Base-by-base conservation (phyloP, 2,329 filamentous ascomycete genomes). In the Microdochium paspali region DNA sequence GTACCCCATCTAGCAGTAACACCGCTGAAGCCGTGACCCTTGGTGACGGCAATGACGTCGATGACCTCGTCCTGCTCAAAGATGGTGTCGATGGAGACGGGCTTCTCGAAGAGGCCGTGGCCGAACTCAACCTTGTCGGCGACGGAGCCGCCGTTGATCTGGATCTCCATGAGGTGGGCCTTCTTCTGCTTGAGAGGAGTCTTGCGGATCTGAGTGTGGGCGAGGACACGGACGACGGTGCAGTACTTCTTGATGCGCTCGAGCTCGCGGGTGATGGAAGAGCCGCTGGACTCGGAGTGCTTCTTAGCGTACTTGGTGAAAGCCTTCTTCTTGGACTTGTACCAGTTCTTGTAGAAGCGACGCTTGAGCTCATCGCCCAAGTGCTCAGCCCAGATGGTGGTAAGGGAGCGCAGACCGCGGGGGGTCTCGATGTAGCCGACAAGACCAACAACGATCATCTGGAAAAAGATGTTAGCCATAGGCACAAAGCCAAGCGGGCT, bases 321-420 rank as follows among this genome's bases (percentile, higher is more conserved):
- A 55, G 93, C 93, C 91, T 98, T 98, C 89, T 96, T 97, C 90
- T 98, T 98, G 83, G 84, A 90, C 87, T 95, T 95, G 87, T 98
- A 98, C 93, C 93, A 98, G 87, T 98, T 98, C 90, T 97, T 97
- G 88, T 98, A 98, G 89, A 98, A 98, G 71, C 93, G 88, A 68
- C 93, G 88, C 86, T 95, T 95, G 74, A 98, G 71, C 79, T 97
- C 93, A 74, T 98, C 93, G 76, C 87, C 88, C 74, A 98, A 76
- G 74, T 98, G 93, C 84, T 97, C 93, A 68, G 93, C 93, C 93
- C 93, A 98, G 71, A 98, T 89, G 69, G 93, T 97, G 72, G 90
- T 96, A 74, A 98, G 90, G 60, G 93, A 98, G 73, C 93, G 91
- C 67, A 98, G 90, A 78, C 93, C 93, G 67, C 93, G 93, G 73